Conservation (phyloP, 148 eudicot genomes). For the Nepenthes mirabilis region DNA sequence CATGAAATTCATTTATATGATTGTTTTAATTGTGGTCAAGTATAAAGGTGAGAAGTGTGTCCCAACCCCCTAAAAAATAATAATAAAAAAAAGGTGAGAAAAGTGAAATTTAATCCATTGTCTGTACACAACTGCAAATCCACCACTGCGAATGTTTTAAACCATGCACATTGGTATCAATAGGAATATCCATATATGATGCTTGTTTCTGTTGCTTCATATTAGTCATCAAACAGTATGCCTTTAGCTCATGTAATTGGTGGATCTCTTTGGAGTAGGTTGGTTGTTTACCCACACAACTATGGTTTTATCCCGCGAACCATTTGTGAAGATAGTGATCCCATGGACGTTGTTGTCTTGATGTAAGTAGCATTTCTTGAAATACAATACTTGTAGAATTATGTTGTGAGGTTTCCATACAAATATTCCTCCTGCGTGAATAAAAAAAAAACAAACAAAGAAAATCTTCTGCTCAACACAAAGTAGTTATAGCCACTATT, state of each 20-base stretch:
- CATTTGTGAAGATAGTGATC: slow-evolving; percentile 88
- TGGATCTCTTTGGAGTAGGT: slow-evolving; percentile 36
- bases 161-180: too few species aligned
- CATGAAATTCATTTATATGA: too few species aligned
- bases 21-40: too few species aligned
- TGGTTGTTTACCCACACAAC: slow-evolving; percentile 91
- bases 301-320: slow-evolving; percentile 96
- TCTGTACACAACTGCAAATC: too few species aligned
- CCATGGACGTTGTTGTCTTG: slow-evolving; percentile 84
- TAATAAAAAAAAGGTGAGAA: too few species aligned
- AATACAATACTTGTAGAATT: neutral
- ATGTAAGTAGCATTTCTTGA: slow-evolving; percentile 56
- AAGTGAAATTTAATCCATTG: too few species aligned
- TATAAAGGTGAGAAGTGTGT: too few species aligned
- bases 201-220: neutral
- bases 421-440: neutral
- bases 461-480: too few species aligned
- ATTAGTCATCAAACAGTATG: neutral
- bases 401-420: neutral
- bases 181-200: neutral
- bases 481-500: too few species aligned
- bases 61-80: too few species aligned
- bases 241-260: neutral
- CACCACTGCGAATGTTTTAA: too few species aligned
- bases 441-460: too few species aligned